Percentiles rank a stretch among this genome's conserved stretches.
phyloP scores from a whole-genome alignment of 257 asterid genomes.

The Verbena officinalis region DNA sequence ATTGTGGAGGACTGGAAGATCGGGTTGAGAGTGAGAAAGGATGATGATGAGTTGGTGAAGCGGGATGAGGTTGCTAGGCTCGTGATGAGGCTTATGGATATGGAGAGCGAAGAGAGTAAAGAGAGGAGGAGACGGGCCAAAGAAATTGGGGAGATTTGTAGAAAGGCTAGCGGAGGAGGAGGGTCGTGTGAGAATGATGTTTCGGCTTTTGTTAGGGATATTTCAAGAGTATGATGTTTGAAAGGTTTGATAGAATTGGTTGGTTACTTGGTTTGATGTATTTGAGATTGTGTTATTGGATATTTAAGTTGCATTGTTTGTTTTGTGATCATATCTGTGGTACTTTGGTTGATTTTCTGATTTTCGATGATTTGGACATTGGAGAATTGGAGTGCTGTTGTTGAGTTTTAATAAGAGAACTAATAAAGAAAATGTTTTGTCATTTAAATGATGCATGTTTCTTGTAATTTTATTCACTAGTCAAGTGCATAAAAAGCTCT shows the following conservation, averaged over 20 bases:
- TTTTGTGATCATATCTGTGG: no score
- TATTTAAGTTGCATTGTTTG: background rate
- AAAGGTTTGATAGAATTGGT: background rate
- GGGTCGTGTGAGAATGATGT: constrained; percentile 37
- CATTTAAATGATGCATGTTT: no score
- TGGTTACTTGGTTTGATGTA: background rate
- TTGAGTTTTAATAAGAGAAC: no score
- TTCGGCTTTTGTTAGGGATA: constrained; percentile 27
- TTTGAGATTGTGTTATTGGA: background rate
- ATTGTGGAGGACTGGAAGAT: constrained; percentile 62
- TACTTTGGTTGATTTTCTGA: background rate
- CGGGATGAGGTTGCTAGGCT: constrained; percentile 40
- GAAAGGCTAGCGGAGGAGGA: constrained; percentile 34
- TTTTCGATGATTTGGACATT: no score
- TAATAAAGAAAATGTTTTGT: no score
- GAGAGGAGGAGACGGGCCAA: constrained; percentile 44
- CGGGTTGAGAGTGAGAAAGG: constrained; percentile 53
- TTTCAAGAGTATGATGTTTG: constrained; percentile 7
- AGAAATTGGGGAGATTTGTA: constrained; percentile 38
- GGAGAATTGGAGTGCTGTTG: no score
- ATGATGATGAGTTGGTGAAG: constrained; percentile 36
- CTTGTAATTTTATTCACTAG: no score
- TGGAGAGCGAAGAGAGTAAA: constrained; percentile 39
- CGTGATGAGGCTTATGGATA: constrained; percentile 46
- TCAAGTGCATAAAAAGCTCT: no score